These are phyloP conservation scores for Aspergillus floridensis DNA, from an alignment of 2,329 filamentous ascomycete species.

Conservation along the genomic window DNA sequence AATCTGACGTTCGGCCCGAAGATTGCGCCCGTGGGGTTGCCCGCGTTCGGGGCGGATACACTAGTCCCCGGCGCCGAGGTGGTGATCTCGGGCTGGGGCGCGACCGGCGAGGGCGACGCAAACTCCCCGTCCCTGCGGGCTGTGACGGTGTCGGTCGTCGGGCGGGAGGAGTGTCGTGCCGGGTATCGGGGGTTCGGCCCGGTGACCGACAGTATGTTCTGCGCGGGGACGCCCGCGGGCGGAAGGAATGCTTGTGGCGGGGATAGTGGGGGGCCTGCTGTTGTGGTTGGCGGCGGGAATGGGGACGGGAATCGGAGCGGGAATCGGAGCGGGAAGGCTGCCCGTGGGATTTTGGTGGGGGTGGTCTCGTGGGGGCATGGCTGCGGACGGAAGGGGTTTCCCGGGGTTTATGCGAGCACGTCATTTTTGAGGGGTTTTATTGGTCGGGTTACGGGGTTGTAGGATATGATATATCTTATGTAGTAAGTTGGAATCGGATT, in stretches of 20 bases:
- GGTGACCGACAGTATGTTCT: constrained; percentile 4
- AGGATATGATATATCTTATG: no score
- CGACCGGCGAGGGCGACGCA: not conserved
- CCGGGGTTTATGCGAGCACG: constrained; percentile 1
- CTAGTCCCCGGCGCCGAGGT: not conserved
- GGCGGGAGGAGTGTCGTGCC: not conserved
- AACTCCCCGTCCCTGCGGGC: not conserved
- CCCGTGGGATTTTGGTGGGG: not conserved
- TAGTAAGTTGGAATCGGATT: no score
- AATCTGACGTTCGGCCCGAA: not conserved
- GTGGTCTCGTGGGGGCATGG: constrained; percentile 10
- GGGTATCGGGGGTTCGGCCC: not conserved
- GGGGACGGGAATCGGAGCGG: no score
- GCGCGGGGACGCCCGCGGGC: not conserved
- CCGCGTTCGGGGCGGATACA: not conserved
- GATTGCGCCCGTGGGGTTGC: not conserved
- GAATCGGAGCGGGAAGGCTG: no score
- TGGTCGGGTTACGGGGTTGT: not conserved
- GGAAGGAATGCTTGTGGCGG: constrained; percentile 8
- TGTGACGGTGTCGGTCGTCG: constrained; percentile 2
- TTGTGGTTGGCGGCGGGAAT: not conserved
- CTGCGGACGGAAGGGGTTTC: constrained; percentile 4
- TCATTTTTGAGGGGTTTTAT: constrained; percentile 3
- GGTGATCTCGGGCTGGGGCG: constrained; percentile 6
- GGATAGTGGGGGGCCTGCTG: constrained; percentile 4